A percentile compares a stretch with the other conserved stretches of the same genome.
Conservation (phyloP, 768 basidiomycete species). For the Punctularia strigosozonata region DNA sequence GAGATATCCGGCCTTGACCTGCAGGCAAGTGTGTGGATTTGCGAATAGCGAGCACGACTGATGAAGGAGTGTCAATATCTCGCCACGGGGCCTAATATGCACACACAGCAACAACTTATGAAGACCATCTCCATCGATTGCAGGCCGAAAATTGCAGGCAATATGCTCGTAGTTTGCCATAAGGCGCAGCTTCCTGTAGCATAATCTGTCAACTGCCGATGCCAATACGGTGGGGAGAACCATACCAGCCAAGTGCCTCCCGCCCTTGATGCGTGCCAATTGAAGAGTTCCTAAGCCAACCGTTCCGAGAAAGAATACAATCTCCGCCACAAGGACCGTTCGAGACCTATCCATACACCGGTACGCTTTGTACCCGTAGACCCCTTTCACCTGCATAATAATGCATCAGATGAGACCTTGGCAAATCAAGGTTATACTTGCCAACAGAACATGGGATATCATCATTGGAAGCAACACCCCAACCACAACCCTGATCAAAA, state of each 20-base stretch:
- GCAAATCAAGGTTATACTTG: neutral
- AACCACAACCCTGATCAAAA: too few species aligned
- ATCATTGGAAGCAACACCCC: too few species aligned
- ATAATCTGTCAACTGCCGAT: neutral
- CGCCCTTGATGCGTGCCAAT: conserved; percentile 22
- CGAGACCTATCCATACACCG: conserved; percentile 50
- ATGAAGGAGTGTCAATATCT: conserved; percentile 4
- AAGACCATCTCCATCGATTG: conserved; percentile 46
- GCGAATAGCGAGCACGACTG: conserved; percentile 47
- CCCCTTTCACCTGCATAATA: conserved; percentile 39
- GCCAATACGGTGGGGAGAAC: neutral
- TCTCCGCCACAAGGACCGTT: conserved; percentile 33
- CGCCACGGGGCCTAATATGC: too few species aligned
- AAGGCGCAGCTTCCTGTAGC: conserved; percentile 35
- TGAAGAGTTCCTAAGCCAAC: conserved; percentile 31
- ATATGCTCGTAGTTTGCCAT: conserved; percentile 19
- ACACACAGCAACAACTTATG: too few species aligned
- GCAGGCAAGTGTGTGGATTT: conserved; percentile 36
- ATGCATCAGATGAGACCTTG: neutral
- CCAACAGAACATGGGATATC: conserved; percentile 1
- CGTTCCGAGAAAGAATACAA: conserved; percentile 30
- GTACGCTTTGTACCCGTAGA: conserved; percentile 57
- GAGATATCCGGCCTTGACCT: conserved; percentile 43
- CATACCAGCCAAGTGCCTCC: conserved; percentile 38
- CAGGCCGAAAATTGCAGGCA: conserved; percentile 29